Evolutionary conservation across 305 asterid genomes (phyloP).

Genomic region (Fraxinus velutina): DNA sequence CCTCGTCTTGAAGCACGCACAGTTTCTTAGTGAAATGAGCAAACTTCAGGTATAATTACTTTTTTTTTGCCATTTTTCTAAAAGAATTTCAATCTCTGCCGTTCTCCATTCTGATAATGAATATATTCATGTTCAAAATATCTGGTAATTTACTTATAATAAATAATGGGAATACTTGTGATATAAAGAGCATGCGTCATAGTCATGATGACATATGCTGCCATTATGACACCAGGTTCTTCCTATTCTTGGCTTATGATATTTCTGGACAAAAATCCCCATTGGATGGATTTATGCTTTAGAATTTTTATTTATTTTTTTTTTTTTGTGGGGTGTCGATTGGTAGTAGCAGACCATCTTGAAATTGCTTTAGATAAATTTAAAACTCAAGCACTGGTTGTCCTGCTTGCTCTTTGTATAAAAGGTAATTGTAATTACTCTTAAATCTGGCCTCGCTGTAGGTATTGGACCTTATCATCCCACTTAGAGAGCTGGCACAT

Average conservation of each 20-base stretch:
- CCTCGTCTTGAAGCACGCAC: slow-evolving; percentile 75
- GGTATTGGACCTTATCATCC: slow-evolving; percentile 93
- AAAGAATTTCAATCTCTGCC: slow-evolving; percentile 3
- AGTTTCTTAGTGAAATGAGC: slow-evolving; percentile 82
- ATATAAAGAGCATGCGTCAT: slow-evolving; percentile 8
- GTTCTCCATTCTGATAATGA: slow-evolving; percentile 2
- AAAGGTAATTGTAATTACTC: slow-evolving; percentile 23
- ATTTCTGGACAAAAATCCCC: slow-evolving; percentile 5
- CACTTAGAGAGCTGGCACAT: slow-evolving; percentile 93
- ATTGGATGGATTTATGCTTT: background rate
- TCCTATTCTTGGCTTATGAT: slow-evolving; percentile 10
- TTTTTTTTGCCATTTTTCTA: background rate
- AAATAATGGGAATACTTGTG: slow-evolving; percentile 13
- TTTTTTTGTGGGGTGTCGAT: background rate
- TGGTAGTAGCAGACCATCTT: background rate
- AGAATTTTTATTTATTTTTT: background rate
- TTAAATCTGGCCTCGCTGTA: slow-evolving; percentile 27
- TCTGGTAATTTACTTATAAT: background rate
- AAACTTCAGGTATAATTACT: slow-evolving; percentile 68
- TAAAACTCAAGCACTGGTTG: background rate
- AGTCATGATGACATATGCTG: slow-evolving; percentile 2
- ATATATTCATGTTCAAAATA: slow-evolving; percentile 3
- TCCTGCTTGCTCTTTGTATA: slow-evolving; percentile 15
- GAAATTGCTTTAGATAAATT: background rate
- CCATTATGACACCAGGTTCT: background rate